phyloP scores from a whole-genome alignment of 805 yeast genomes.

The Ogataea chonburiensis region DNA sequence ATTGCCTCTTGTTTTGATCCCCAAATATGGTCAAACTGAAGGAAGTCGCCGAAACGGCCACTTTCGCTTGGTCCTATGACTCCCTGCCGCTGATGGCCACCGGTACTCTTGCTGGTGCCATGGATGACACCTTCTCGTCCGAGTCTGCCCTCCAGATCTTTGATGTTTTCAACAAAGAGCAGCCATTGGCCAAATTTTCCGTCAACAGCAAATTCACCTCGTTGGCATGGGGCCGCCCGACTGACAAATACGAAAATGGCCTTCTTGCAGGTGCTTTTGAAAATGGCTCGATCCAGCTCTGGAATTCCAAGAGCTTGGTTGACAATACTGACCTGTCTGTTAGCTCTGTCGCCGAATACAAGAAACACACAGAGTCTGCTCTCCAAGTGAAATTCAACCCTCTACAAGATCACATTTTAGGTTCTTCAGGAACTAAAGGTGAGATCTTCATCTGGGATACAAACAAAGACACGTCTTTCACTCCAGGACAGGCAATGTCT shows the following conservation, averaged over 20 bases:
- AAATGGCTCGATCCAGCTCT: slow-evolving; percentile 73
- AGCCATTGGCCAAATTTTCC: slow-evolving; percentile 44
- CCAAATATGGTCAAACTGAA: slow-evolving; percentile 70
- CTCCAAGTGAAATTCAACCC: slow-evolving; percentile 77
- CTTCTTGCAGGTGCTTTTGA: slow-evolving; percentile 88
- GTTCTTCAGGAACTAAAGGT: slow-evolving; percentile 86
- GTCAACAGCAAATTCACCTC: slow-evolving; percentile 70
- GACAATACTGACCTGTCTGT: slow-evolving; percentile 40
- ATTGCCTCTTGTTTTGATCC: slow-evolving; percentile 6
- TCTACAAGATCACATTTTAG: slow-evolving; percentile 65
- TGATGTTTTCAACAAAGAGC: slow-evolving; percentile 53
- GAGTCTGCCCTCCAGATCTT: slow-evolving; percentile 77
- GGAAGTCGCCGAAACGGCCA: slow-evolving; percentile 81
- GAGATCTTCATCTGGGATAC: slow-evolving; percentile 92
- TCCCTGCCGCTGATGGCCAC: slow-evolving; percentile 75
- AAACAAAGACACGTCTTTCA: slow-evolving; percentile 50
- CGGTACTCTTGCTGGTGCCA: slow-evolving; percentile 95
- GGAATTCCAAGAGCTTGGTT: slow-evolving; percentile 59
- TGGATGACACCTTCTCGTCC: slow-evolving; percentile 83
- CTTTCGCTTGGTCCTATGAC: slow-evolving; percentile 94
- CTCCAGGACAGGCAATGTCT: slow-evolving; percentile 77
- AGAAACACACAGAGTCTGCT: slow-evolving; percentile 67
- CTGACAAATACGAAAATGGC: slow-evolving; percentile 48
- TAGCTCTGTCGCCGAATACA: slow-evolving; percentile 51
- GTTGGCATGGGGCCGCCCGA: slow-evolving; percentile 74